Evolutionary conservation across 2,329 filamentous ascomycete species (phyloP), one percentile per base, ranked within the genome.

Genomic region (Alternaria brassicicola): DNA sequence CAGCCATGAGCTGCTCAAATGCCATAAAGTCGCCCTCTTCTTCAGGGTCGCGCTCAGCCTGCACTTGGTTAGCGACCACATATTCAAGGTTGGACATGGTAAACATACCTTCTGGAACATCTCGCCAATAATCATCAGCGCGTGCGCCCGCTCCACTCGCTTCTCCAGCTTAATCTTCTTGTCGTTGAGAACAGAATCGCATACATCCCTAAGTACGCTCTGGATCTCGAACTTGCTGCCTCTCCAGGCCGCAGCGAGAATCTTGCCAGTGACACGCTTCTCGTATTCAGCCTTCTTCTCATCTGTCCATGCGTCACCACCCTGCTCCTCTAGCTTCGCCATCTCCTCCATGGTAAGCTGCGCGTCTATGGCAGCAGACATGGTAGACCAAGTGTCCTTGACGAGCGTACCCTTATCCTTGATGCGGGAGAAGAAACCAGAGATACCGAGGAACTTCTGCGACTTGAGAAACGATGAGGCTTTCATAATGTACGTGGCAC

Each of bases 281-380:
- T 98, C 95, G 72, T 96, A 97, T 81, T 99, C 95, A 39, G 89
- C 89, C 80, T 93, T 93, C 83, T 91, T 93, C 87, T 98, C 95
- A 63, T 99, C 95, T 1, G 95, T 98, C 95, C 95, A 99, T 61
- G 97, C 93, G 55, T 97, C 95, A 48, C 95, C 95, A 52, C 94
- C 95, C 72, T 89, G 89, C 82, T 97, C 91, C 81, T 99, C 95
- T 79, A 94, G 84, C 77, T 94, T 93, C 53, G 93, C 93, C 95
- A 99, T 98, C 78, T 97, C 94, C 82, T 99, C 94, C 88, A 99
- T 97, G 59, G 93, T 97, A 82, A 97, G 90, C 81, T 99, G 95
- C 25, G 95, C 95, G 74, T 97, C 93, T 65, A 99, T 96, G 36
- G 95, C 95, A 50, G 92, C 96, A 63, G 89, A 93, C 75, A 99